Evolutionary conservation across 768 basidiomycete genomes (phyloP).

Genomic region (Postia placenta): DNA sequence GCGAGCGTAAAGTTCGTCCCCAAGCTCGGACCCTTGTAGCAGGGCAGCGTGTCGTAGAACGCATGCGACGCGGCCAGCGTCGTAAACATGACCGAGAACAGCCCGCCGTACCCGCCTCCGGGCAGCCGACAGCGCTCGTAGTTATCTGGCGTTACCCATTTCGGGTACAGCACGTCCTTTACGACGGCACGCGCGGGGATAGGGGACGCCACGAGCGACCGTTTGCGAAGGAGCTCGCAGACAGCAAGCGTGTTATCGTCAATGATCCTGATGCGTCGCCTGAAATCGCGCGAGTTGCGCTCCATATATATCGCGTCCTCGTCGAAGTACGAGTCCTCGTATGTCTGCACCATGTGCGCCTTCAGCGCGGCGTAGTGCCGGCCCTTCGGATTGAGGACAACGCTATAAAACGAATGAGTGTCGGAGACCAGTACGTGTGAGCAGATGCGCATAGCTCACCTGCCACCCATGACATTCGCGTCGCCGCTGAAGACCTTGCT

Average conservation of each 20-base stretch:
- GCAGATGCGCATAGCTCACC: slow-evolving; percentile 41
- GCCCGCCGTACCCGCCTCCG: slow-evolving; percentile 65
- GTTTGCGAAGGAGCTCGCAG: slow-evolving; percentile 70
- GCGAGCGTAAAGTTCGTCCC: slow-evolving; percentile 97
- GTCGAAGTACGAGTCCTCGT: slow-evolving; percentile 83
- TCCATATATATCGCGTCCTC: slow-evolving; percentile 97
- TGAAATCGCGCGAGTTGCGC: slow-evolving; percentile 94
- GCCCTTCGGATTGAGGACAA: slow-evolving; percentile 80
- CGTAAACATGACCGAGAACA: slow-evolving; percentile 85
- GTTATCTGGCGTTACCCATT: slow-evolving; percentile 64
- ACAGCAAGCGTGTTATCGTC: slow-evolving; percentile 79
- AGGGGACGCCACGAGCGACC: slow-evolving; percentile 33
- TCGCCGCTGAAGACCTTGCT: slow-evolving; percentile 95
- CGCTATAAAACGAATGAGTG: slow-evolving; percentile 35
- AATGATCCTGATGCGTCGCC: slow-evolving; percentile 63
- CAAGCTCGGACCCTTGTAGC: slow-evolving; percentile 84
- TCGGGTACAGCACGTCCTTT: slow-evolving; percentile 88
- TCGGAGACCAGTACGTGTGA: background rate
- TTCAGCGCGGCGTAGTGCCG: slow-evolving; percentile 67
- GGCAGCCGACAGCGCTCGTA: slow-evolving; percentile 63
- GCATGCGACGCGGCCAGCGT: slow-evolving; percentile 58
- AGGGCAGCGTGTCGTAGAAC: slow-evolving; percentile 81
- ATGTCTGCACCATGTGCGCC: slow-evolving; percentile 45
- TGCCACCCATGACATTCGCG: slow-evolving; percentile 96
- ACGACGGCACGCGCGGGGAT: slow-evolving; percentile 39